phyloP scores from a whole-genome alignment of 2,329 filamentous ascomycete species.

The Sclerotiophoma versabilis region DNA sequence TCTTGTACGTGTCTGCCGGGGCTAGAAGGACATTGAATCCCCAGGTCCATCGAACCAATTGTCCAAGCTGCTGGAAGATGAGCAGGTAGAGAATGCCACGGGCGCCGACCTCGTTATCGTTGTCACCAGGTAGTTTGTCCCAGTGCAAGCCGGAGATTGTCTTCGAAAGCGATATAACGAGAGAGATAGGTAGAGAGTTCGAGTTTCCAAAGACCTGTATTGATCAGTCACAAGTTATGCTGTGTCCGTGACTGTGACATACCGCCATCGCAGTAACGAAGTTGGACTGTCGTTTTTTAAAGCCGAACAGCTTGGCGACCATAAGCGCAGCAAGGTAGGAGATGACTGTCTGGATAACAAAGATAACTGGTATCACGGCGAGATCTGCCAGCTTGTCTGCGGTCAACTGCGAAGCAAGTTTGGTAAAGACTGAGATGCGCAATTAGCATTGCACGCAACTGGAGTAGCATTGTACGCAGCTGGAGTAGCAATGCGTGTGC shows the following conservation, averaged over 20 bases:
- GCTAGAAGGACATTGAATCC: slow-evolving; percentile 95
- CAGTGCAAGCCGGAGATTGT: slow-evolving; percentile 92
- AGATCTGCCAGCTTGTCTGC: slow-evolving; percentile 89
- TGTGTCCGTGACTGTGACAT: slow-evolving; percentile 37
- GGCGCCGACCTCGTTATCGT: slow-evolving; percentile 92
- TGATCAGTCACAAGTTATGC: slow-evolving; percentile 21
- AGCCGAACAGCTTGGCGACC: slow-evolving; percentile 77
- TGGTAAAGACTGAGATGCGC: slow-evolving; percentile 79
- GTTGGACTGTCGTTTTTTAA: slow-evolving; percentile 85
- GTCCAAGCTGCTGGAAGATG: slow-evolving; percentile 96
- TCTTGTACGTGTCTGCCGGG: slow-evolving; percentile 75
- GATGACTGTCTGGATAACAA: slow-evolving; percentile 83
- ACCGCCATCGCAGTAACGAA: slow-evolving; percentile 96
- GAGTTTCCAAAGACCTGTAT: slow-evolving; percentile 89
- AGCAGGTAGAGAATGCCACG: slow-evolving; percentile 93
- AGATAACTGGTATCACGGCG: slow-evolving; percentile 94
- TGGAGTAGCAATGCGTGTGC: background rate
- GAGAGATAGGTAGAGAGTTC: slow-evolving; percentile 94
- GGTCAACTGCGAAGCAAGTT: slow-evolving; percentile 91
- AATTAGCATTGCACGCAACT: slow-evolving; percentile 9
- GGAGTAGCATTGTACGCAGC: background rate
- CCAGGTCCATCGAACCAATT: slow-evolving; percentile 97
- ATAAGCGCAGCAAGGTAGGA: slow-evolving; percentile 79
- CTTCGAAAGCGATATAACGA: slow-evolving; percentile 91
- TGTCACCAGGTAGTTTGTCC: slow-evolving; percentile 89